Evolutionary conservation across 192 early-diverging fungal genomes (phyloP).

Genomic region (Entophlyctis luteolus): DNA sequence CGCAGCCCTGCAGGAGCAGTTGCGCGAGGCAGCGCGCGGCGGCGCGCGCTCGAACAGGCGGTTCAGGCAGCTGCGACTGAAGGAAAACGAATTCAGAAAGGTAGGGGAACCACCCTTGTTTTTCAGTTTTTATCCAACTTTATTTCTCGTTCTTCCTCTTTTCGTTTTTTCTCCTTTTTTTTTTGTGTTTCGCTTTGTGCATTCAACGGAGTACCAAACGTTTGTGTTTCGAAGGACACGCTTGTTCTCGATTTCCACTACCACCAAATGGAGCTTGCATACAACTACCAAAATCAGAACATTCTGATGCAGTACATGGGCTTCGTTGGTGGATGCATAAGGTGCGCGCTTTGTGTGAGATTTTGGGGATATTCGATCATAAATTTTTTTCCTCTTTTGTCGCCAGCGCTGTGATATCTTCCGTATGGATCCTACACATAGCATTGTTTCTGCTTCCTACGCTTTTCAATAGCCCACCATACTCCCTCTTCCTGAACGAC

Average conservation of each 20-base stretch:
- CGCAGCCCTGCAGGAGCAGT: slow-evolving; percentile 43
- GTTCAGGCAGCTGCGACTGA: slow-evolving; percentile 38
- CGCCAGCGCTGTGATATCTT: slow-evolving; percentile 44
- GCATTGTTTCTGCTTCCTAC: slow-evolving; percentile 49
- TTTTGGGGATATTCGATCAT: neutral
- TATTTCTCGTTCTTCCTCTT: neutral
- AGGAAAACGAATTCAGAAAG: slow-evolving; percentile 57
- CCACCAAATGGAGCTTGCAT: slow-evolving; percentile 49
- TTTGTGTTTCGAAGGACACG: slow-evolving; percentile 45
- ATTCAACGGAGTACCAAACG: neutral
- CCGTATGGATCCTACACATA: slow-evolving; percentile 60
- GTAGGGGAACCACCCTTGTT: slow-evolving; percentile 13
- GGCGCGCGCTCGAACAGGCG: slow-evolving; percentile 30
- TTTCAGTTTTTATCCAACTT: neutral
- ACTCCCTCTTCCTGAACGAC: slow-evolving; percentile 47
- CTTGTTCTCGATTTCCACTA: slow-evolving; percentile 58
- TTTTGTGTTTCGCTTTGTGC: no score
- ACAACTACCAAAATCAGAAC: slow-evolving; percentile 52
- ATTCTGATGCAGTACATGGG: slow-evolving; percentile 45
- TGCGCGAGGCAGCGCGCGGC: slow-evolving; percentile 37
- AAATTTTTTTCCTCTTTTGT: neutral
- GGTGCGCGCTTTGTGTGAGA: slow-evolving; percentile 24
- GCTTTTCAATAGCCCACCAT: slow-evolving; percentile 38
- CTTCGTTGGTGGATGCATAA: slow-evolving; percentile 43
- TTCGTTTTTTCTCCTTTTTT: no score